These are phyloP conservation scores for Penicillium sp. DNA, from an alignment of 2,329 filamentous ascomycete genomes.

Conservation along the genomic window DNA sequence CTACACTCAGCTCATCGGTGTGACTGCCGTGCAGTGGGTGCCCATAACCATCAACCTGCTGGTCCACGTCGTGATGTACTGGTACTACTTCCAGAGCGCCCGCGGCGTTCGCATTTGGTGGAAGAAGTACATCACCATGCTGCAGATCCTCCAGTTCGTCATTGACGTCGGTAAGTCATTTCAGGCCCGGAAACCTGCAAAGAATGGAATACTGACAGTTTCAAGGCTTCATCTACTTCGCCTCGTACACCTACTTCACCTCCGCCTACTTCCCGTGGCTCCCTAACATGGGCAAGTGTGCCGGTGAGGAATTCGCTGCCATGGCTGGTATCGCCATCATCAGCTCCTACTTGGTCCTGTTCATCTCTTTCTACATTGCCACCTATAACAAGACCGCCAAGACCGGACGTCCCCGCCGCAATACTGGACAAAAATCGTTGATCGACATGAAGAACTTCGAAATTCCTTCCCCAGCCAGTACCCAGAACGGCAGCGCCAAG, in stretches of 20 bases:
- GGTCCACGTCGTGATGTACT: constrained; percentile 99
- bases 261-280: constrained; percentile 84
- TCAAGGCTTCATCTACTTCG: constrained; percentile 93
- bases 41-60: constrained; percentile 87
- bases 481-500: constrained; percentile 33
- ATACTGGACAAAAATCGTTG: constrained; percentile 77
- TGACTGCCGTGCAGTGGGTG: constrained; percentile 93
- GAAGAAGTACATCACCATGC: constrained; percentile 99
- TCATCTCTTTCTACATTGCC: constrained; percentile 98
- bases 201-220: constrained; percentile 9
- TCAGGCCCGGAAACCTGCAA: not conserved
- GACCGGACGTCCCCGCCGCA: constrained; percentile 45
- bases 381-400: constrained; percentile 76
- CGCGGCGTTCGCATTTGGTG: constrained; percentile 96
- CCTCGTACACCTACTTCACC: constrained; percentile 97
- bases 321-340: constrained; percentile 89
- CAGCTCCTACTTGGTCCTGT: constrained; percentile 92
- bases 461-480: constrained; percentile 47
- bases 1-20: constrained; percentile 94
- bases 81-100: constrained; percentile 99
- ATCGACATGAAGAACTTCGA: constrained; percentile 80
- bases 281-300: constrained; percentile 81
- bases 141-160: constrained; percentile 96
- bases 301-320: constrained; percentile 94
- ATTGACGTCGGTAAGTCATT: constrained; percentile 80